Base-by-base conservation (phyloP, 2,329 filamentous ascomycete species). In the Colletotrichum cuscutae region DNA sequence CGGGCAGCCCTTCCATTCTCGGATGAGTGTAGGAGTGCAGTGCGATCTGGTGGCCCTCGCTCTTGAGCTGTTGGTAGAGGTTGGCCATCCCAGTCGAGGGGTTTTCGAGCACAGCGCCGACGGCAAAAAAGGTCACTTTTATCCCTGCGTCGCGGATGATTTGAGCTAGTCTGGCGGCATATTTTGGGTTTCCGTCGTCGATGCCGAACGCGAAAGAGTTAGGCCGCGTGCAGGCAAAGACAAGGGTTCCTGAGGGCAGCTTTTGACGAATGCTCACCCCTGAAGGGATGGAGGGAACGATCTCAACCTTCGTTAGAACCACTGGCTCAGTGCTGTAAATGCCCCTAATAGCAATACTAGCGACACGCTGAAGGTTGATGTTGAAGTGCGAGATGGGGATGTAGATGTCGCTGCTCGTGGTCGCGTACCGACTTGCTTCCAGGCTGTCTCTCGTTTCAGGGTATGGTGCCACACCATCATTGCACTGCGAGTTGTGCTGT, bases 181-280 rank as follows among this genome's bases (percentile, higher is more conserved):
- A 77, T 52, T 82, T 77, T 59, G 91, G 91, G 63, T 88, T 84
- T 26, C 91, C 92, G 79, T 94, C 92, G 78, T 93, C 92, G 75
- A 94, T 93, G 62, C 91, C 91, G 79, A 94, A 93, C 1, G 92
- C 92, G 78, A 94, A 93, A 0, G 89, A 91, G 82, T 93, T 92
- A 59, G 91, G 91, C 22, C 91, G 86, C 75, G 88, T 91, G 84
- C 92, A 93, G 7, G 87, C 84, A 77, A 93, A 89, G 58, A 91
- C 83, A 42, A 93, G 83, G 24, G 85, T 86, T 7, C 91, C 91
- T 1, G 87, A 91, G 0, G 90, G 86, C 35, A 91, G 82, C 81
- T 93, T 93, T 69, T 82, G 80, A 1, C 91, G 90, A 9, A 92
- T 82, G 35, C 78, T 83, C 73, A 88, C 86, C 22, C 82, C 81